Evolutionary conservation across 768 basidiomycete genomes (phyloP).

Genomic region (Russula lepida): DNA sequence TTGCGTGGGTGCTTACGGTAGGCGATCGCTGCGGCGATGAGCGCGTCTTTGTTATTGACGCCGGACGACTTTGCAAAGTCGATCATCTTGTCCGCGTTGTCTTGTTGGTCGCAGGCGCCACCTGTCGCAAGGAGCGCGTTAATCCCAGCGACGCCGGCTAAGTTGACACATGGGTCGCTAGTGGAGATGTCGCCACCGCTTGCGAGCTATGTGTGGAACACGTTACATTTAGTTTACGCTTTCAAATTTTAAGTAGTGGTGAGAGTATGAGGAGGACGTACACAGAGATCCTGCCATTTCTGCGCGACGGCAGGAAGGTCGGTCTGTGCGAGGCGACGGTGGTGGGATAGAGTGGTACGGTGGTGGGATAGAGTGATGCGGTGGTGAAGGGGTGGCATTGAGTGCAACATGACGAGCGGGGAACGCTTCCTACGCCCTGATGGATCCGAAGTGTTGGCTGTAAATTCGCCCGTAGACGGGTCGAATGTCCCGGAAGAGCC

Average conservation of each 20-base stretch:
- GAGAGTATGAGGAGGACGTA: background rate
- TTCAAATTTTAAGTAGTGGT: background rate
- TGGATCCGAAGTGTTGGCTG: slow-evolving; percentile 3
- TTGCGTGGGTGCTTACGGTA: slow-evolving; percentile 39
- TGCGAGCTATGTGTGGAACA: slow-evolving; percentile 14
- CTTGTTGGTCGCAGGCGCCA: slow-evolving; percentile 42
- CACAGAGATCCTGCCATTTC: slow-evolving; percentile 40
- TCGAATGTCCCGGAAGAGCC: background rate
- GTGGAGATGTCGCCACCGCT: slow-evolving; percentile 38
- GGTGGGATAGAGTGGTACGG: background rate
- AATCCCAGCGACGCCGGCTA: slow-evolving; percentile 35
- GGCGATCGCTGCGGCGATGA: slow-evolving; percentile 36
- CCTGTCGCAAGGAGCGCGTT: slow-evolving; percentile 39
- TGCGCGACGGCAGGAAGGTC: slow-evolving; percentile 34
- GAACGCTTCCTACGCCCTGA: slow-evolving; percentile 12
- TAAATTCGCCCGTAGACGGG: background rate
- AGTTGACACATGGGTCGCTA: slow-evolving; percentile 34
- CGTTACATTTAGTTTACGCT: background rate
- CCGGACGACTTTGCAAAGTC: slow-evolving; percentile 40
- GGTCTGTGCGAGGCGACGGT: slow-evolving; percentile 27
- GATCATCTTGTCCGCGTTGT: slow-evolving; percentile 43
- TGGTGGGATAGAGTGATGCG: background rate
- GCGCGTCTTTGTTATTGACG: slow-evolving; percentile 31
- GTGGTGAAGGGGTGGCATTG: background rate
- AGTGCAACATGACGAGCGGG: background rate